Evolutionary conservation across 2,329 filamentous ascomycete genomes (phyloP), one percentile per base, ranked within the genome.

Genomic region (Hypocreales sp.): DNA sequence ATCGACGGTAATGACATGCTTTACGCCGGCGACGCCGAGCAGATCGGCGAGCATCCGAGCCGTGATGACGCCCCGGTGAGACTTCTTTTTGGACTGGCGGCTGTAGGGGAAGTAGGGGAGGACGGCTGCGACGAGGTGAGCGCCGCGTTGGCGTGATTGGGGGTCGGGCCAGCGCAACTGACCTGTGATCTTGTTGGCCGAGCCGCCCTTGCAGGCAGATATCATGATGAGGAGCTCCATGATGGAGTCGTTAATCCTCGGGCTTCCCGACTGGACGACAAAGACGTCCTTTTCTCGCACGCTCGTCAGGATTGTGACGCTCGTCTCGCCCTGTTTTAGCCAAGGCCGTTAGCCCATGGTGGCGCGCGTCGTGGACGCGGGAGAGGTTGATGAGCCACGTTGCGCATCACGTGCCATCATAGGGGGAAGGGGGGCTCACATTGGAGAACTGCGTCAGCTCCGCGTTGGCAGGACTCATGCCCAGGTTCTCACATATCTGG

Each of bases 141-240:
- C 19, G 8, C 21, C 10, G 12, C 16, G 28, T 35, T 30, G 37
- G 35, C 28, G 31, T 21, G n/a, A 31, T 24, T 21, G 26, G 24
- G 15, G 24, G 19, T 28, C 25, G 22, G 25, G 21, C 34, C 13
- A 8, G 15, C 31, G 31, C 30, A 26, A 54, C 68, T 41, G 64
- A 93, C 87, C 87, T 42, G 87, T 95, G 49, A 95, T 80, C 46
- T 90, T 92, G 61, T 86, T 93, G 36, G 90, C 82, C 29, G 90
- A 95, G 39, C 87, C 90, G 47, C 90, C 86, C 57, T 94, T 95
- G 68, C 90, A 98, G 41, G 90, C 90, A 39, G 82, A 90, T 45
- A 95, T 94, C 82, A 98, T 92, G 56, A 98, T 95, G 48, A 98
- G 70, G 48, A 98, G 69, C 65, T 98, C 90, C 84, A 98, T 94